A percentile compares a stretch with the other conserved stretches of the same genome.
phyloP scores from a whole-genome alignment of 495 filamentous ascomycete genomes.

The Clavariopsis aquatica region DNA sequence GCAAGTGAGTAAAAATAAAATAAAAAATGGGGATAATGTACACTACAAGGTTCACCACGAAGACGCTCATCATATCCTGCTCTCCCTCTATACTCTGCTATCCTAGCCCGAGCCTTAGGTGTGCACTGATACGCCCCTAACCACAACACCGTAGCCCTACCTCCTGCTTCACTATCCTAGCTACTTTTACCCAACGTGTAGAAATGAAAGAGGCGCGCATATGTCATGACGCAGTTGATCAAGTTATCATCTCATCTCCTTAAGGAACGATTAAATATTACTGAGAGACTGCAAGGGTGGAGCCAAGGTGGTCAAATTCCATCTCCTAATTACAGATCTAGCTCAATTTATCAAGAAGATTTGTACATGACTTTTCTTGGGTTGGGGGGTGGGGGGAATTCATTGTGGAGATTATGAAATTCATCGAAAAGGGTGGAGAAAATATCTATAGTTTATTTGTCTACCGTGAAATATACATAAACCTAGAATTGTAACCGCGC shows the following conservation, averaged over 20 bases:
- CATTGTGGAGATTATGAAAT: constrained; percentile 9
- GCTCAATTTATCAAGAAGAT: constrained; percentile 9
- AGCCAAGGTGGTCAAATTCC: constrained; percentile 10
- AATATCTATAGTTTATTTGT: not conserved
- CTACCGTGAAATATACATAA: not conserved
- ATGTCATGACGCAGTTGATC: constrained; percentile 44
- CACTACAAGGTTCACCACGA: too few relatives aligned
- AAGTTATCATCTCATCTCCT: constrained; percentile 37
- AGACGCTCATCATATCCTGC: too few relatives aligned
- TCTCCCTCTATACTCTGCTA: too few relatives aligned
- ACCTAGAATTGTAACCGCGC: constrained; percentile 23
- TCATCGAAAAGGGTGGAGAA: not conserved
- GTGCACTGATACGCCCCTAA: too few relatives aligned
- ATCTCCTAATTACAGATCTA: not conserved
- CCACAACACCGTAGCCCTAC: too few relatives aligned
- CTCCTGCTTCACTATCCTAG: too few relatives aligned
- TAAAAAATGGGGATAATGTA: too few relatives aligned
- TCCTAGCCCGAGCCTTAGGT: too few relatives aligned
- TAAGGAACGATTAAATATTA: constrained; percentile 41
- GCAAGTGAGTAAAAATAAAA: too few relatives aligned
- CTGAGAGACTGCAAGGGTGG: constrained; percentile 33
- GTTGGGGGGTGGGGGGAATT: not conserved
- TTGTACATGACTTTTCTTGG: constrained; percentile 7
- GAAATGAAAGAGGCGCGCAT: constrained; percentile 51
- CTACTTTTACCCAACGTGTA: constrained; percentile 38